phyloP scores from a whole-genome alignment of 2,329 filamentous ascomycete species.

The Scorias spongiosa region DNA sequence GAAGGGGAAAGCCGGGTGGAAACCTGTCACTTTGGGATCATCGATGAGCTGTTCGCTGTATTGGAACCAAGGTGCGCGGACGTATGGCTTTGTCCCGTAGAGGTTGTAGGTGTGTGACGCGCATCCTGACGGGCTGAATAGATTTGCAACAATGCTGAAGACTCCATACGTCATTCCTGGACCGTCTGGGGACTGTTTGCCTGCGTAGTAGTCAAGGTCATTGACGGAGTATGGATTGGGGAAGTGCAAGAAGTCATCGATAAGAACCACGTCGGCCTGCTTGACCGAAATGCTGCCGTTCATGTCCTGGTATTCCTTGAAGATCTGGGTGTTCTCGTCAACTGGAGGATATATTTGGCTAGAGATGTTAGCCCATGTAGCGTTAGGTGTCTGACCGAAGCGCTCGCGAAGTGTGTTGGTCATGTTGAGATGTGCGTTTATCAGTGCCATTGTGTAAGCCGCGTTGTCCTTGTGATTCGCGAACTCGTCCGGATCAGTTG shows the following conservation, averaged over 20 bases:
- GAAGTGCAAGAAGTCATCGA: slow-evolving; percentile 49
- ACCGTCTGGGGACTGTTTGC: slow-evolving; percentile 50
- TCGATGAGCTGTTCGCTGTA: slow-evolving; percentile 56
- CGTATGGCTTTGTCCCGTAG: slow-evolving; percentile 48
- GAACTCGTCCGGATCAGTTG: slow-evolving; percentile 60
- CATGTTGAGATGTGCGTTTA: slow-evolving; percentile 39
- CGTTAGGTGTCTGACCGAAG: slow-evolving; percentile 40
- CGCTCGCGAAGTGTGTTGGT: slow-evolving; percentile 43
- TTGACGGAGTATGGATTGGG: slow-evolving; percentile 39
- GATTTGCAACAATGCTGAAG: slow-evolving; percentile 51
- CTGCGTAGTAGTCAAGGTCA: slow-evolving; percentile 55
- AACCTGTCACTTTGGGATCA: slow-evolving; percentile 45
- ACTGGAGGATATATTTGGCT: slow-evolving; percentile 41
- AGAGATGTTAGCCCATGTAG: slow-evolving; percentile 43
- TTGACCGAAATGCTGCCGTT: slow-evolving; percentile 52
- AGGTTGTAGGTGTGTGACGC: slow-evolving; percentile 53
- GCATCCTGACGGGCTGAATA: slow-evolving; percentile 51
- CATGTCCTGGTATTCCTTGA: slow-evolving; percentile 50
- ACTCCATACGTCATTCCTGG: slow-evolving; percentile 62
- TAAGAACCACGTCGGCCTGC: slow-evolving; percentile 54
- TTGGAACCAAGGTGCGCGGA: slow-evolving; percentile 52
- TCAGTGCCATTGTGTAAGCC: slow-evolving; percentile 52
- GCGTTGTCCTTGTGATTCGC: slow-evolving; percentile 50
- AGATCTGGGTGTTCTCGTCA: slow-evolving; percentile 40
- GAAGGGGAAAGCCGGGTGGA: slow-evolving; percentile 56